Base-by-base conservation (phyloP, 2,329 filamentous ascomycete species). In the Exophiala aquamarina region DNA sequence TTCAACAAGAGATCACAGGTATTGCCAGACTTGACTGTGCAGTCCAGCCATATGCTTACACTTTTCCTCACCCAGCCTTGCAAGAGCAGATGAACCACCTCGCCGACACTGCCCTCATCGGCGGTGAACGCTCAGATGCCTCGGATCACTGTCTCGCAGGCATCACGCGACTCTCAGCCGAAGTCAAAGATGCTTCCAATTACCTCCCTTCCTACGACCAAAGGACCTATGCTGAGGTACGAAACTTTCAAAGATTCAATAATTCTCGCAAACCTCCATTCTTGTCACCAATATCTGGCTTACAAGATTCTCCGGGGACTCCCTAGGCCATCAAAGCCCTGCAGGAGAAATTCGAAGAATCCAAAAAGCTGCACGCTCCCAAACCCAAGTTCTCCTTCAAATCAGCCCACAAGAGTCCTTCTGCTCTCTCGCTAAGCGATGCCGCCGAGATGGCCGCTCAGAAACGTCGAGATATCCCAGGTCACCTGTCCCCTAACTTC, bases 121-220 rank as follows among this genome's bases (percentile, higher is more conserved):
- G 79, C 37, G 86, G 86, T 51, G 89, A 93, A 67, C 85, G 89
- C 34, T 81, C 86, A 53, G 85, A 92, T 64, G 88, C 88, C 41
- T 82, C 87, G 37, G 90, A 95, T 58, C 81, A 87, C 60, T 86
- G 90, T 57, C 77, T 95, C 11, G 83, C 86, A 13, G 81, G 82
- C 52, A 93, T 97, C 60, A 84, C 87, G 21, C 81, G 82, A 47
- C 77, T 97, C 13, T 90, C 89, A 1, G 86, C 86, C 55, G 85
- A 93, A 59, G 87, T 96, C 31, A 85, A 88, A 57, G 90, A 96
- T 68, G 87, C 88, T 1, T 82, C 86, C 2, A 83, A 84, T 46
- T 89, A 85, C 57, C 81, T 95, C 13, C 90, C 93, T 2, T 83
- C 89, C 6, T 94, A 96, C 64, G 93, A 97, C 61, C 89, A 93